Percentiles rank a stretch among this genome's conserved stretches.
phyloP scores from a whole-genome alignment of 169 alveolate genomes.

The Eimeria brunetti region DNA sequence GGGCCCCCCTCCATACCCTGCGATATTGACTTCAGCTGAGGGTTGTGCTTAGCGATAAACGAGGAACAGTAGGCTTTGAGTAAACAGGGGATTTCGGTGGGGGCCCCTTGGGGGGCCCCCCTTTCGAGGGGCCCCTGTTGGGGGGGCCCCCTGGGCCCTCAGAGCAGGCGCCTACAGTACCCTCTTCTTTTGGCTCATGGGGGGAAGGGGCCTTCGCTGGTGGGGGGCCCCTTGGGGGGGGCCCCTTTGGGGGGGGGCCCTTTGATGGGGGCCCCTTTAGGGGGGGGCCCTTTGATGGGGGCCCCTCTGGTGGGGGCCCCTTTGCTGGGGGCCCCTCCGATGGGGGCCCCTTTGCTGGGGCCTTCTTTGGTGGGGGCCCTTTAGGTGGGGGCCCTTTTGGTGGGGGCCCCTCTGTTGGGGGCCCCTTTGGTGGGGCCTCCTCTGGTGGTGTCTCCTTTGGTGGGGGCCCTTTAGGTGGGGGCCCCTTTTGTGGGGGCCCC shows the following conservation, averaged over 20 bases:
- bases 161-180: no score
- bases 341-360: neutral
- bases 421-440: neutral
- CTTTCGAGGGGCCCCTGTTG: neutral
- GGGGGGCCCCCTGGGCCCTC: neutral
- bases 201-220: no score
- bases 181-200: no score
- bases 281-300: neutral
- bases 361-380: neutral
- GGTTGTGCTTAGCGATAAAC: neutral
- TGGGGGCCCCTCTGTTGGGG: constrained; percentile 26
- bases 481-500: constrained; percentile 8
- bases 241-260: no score
- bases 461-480: constrained; percentile 42
- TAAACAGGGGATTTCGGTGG: neutral
- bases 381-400: neutral
- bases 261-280: neutral
- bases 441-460: neutral
- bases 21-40: neutral
- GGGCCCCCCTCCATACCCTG: neutral
- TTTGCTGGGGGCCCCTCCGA: no score
- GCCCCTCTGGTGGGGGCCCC: no score
- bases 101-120: constrained; percentile 1
- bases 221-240: no score
- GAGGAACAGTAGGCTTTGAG: neutral